A percentile compares a stretch with the other conserved stretches of the same genome.
Conservation (phyloP, 2,329 filamentous ascomycete species). For the Ascochyta viciae-villosae region DNA sequence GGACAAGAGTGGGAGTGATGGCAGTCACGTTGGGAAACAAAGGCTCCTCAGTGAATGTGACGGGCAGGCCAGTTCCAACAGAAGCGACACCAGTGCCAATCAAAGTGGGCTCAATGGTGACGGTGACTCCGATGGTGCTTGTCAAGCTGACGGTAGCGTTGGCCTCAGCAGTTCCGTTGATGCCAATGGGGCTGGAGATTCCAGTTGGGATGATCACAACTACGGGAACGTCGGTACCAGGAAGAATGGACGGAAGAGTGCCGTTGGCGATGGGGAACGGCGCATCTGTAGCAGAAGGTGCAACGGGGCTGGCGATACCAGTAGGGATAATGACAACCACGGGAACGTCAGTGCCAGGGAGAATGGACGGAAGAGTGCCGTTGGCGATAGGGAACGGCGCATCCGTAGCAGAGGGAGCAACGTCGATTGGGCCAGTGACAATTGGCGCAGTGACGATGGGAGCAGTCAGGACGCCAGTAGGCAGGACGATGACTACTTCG, state of each 20-base stretch:
- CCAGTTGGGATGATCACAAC: no score
- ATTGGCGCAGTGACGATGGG: constrained; percentile 5
- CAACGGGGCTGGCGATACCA: not conserved
- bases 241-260: no score
- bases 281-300: no score
- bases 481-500: not conserved
- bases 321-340: constrained; percentile 3
- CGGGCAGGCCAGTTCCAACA: constrained; percentile 14
- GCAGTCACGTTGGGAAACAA: constrained; percentile 16
- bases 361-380: not conserved
- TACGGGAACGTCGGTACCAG: no score
- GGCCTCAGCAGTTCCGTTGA: not conserved
- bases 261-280: no score
- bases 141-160: constrained; percentile 11
- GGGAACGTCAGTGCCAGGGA: constrained; percentile 3
- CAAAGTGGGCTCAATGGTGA: constrained; percentile 8
- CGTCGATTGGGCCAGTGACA: constrained; percentile 6
- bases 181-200: no score
- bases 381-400: constrained; percentile 8
- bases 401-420: constrained; percentile 6
- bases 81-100: constrained; percentile 11
- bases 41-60: constrained; percentile 5
- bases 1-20: constrained; percentile 12
- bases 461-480: constrained; percentile 7
- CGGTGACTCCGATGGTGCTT: constrained; percentile 10